Evolutionary conservation across 768 basidiomycete genomes (phyloP).

Genomic region (Boletus speciosus): DNA sequence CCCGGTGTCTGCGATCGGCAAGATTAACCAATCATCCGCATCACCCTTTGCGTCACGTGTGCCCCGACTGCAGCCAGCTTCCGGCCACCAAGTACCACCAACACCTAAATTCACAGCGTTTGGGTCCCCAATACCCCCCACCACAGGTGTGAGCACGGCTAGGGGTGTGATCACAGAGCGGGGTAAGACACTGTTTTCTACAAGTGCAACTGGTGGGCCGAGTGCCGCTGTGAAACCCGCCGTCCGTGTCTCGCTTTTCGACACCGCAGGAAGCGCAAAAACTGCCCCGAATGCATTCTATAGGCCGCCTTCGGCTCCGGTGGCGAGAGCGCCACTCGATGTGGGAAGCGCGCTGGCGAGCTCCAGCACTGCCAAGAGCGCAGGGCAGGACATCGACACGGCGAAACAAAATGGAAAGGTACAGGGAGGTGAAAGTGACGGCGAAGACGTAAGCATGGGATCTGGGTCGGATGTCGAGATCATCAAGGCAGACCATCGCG

Average conservation of each 20-base stretch:
- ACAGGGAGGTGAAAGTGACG: background rate
- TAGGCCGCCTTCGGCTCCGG: constrained; percentile 40
- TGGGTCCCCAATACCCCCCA: constrained; percentile 21
- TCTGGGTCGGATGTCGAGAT: constrained; percentile 18
- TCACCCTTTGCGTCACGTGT: constrained; percentile 9
- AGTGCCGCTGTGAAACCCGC: constrained; percentile 3
- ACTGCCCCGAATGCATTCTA: constrained; percentile 66
- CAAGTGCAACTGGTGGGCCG: background rate
- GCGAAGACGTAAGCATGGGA: constrained; percentile 23
- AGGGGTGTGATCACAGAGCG: constrained; percentile 16
- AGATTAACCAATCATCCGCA: background rate
- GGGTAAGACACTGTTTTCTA: constrained; percentile 15
- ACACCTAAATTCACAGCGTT: constrained; percentile 27
- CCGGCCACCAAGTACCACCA: constrained; percentile 4
- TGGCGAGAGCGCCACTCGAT: background rate
- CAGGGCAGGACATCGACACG: background rate
- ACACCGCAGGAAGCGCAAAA: constrained; percentile 46
- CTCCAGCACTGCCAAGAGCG: background rate
- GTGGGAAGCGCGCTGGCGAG: background rate
- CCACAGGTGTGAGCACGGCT: background rate
- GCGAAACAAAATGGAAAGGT: constrained; percentile 8
- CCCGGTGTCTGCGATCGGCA: background rate
- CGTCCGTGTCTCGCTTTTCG: constrained; percentile 35
- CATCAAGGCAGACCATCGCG: constrained; percentile 2
- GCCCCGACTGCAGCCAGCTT: constrained; percentile 1